Percentiles rank a stretch among this genome's conserved stretches.
Conservation (phyloP, 441 rosid genomes). For the Manihot esculenta region DNA sequence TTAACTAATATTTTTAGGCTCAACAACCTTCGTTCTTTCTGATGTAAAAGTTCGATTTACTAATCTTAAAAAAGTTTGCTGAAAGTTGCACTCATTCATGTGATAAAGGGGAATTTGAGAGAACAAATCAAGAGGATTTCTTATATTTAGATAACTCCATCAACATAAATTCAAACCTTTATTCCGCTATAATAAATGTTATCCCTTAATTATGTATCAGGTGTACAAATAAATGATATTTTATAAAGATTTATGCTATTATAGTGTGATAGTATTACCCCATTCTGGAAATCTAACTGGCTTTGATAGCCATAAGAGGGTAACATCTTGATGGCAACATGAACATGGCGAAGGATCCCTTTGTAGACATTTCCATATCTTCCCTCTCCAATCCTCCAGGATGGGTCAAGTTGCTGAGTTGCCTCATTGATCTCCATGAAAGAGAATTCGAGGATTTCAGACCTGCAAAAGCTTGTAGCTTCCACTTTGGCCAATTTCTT, state of each 20-base stretch:
- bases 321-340: conserved; percentile 85
- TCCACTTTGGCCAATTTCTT: conserved; percentile 42
- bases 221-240: not conserved
- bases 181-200: not conserved
- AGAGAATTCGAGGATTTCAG: conserved; percentile 70
- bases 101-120: not conserved
- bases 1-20: not conserved
- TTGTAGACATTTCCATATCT: conserved; percentile 74
- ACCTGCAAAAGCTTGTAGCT: conserved; percentile 39
- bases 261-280: conserved; percentile 39
- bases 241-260: too few species aligned
- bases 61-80: not conserved
- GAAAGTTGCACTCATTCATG: not conserved
- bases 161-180: conserved; percentile 11
- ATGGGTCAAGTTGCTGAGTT: conserved; percentile 69
- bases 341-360: conserved; percentile 66
- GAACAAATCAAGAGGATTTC: not conserved
- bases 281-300: conserved; percentile 51
- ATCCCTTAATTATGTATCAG: not conserved
- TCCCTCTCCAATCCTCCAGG: conserved; percentile 88
- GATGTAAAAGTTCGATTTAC: not conserved
- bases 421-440: conserved; percentile 80
- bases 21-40: not conserved
- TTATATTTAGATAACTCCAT: not conserved
- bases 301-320: conserved; percentile 75